These are phyloP conservation scores for Ogataea methylovora DNA, from an alignment of 805 yeast species.

Conservation along the genomic window DNA sequence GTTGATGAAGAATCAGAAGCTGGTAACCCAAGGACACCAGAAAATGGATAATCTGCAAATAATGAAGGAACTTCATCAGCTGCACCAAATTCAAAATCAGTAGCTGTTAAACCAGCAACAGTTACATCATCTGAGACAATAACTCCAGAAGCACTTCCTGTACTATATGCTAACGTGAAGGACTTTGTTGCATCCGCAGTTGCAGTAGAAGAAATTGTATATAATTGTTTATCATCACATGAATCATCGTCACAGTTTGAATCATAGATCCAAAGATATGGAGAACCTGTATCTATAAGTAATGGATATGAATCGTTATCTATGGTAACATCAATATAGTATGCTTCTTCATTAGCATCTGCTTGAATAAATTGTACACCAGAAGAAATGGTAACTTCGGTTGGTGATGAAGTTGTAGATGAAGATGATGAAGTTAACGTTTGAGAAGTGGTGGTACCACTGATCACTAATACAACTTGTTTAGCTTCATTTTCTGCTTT, in stretches of 20 bases:
- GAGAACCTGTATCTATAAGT: constrained; percentile 60
- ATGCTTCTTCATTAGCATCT: constrained; percentile 24
- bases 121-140: constrained; percentile 31
- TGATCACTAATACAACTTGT: not conserved
- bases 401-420: not conserved
- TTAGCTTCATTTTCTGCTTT: not conserved
- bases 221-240: constrained; percentile 29
- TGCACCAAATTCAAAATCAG: constrained; percentile 43
- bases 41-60: constrained; percentile 43
- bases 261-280: constrained; percentile 57
- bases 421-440: not conserved
- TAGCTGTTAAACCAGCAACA: constrained; percentile 27
- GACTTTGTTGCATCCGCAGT: constrained; percentile 17
- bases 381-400: constrained; percentile 4
- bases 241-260: constrained; percentile 36
- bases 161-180: constrained; percentile 45
- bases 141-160: constrained; percentile 46
- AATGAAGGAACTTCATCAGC: constrained; percentile 46
- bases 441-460: not conserved
- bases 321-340: constrained; percentile 31
- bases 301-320: constrained; percentile 38
- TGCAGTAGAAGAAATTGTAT: constrained; percentile 15
- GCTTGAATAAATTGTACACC: constrained; percentile 22
- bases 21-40: constrained; percentile 58
- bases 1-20: constrained; percentile 29